Evolutionary conservation across 1,284 basidiomycete genomes (phyloP), one percentile per base, ranked within the genome.

Genomic region (Pholiota adiposa): DNA sequence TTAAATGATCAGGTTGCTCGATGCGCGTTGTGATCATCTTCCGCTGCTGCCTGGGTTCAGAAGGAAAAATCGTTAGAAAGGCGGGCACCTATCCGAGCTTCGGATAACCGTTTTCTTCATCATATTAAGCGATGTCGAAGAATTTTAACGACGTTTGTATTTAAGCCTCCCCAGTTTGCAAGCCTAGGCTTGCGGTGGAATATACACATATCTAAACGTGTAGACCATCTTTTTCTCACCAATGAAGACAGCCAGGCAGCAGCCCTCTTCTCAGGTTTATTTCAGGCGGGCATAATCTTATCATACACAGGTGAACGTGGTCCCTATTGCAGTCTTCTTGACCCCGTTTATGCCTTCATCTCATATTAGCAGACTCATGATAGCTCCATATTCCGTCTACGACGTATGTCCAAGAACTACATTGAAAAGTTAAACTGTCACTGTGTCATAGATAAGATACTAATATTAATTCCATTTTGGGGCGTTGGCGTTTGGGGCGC

Each of bases 401-500:
- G 14, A 46, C 23, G 3, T 44, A 23, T 44, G 25, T 27, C 23
- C 23, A 25, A 25, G 23, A 27, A 46, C 12, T 46, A 27, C 25
- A 25, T 25, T 46, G 23, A 46, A 46, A 44, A 27, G 44, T 16
- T 27, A 46, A 46, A 46, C 4, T 25, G 44, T 27, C 44, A 46
- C 25, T 46, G 44, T 46, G 44, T 46, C 44, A 46, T 46, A 46
- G 44, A 46, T 46, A 46, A 46, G 44, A 46, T 46, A 25, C 41
- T 21, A 11, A 44, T 21, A 23, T 2, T 44, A 23, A 21, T 21
- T 23, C 4, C 12, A 5, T 12, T 44, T 21, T 44, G 19, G 41
- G 21, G 44, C 44, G 21, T 46, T 27, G 44, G 25, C 3, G 25
- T 23, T 46, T 27, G 44, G 44, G 23, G 44, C 44, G 4, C 18